phyloP scores from a whole-genome alignment of 2,329 filamentous ascomycete genomes.

The Xylariaceae sp. region DNA sequence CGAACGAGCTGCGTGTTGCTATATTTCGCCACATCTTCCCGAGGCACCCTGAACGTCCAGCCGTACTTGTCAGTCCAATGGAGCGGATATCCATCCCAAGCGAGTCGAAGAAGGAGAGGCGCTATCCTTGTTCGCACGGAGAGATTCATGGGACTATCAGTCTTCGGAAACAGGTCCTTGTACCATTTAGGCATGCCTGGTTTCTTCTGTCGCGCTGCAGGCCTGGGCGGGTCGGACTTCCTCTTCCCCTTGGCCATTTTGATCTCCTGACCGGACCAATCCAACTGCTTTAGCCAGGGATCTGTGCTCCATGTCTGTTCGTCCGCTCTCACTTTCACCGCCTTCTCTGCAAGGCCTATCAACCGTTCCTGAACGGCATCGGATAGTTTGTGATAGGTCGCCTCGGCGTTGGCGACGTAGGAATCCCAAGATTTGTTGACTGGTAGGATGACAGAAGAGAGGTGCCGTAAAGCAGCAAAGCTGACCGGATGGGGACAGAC shows the following conservation, averaged over 20 bases:
- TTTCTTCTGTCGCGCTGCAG: conserved; percentile 79
- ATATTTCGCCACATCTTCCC: conserved; percentile 58
- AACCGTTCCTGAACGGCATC: conserved; percentile 74
- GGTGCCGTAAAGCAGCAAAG: conserved; percentile 85
- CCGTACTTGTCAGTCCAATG: conserved; percentile 91
- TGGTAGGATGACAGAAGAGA: conserved; percentile 89
- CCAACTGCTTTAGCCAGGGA: conserved; percentile 87
- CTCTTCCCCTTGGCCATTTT: conserved; percentile 89
- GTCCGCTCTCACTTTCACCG: conserved; percentile 66
- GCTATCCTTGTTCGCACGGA: conserved; percentile 85
- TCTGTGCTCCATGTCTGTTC: conserved; percentile 67
- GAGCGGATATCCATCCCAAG: conserved; percentile 85
- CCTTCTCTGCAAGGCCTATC: conserved; percentile 67
- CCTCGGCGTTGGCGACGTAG: conserved; percentile 79
- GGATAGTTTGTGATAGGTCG: conserved; percentile 71
- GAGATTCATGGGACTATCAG: conserved; percentile 63
- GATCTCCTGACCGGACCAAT: conserved; percentile 92
- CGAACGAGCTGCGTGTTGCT: conserved; percentile 63
- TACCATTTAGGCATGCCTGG: conserved; percentile 96
- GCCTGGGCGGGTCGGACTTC: conserved; percentile 73
- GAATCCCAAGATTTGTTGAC: conserved; percentile 82
- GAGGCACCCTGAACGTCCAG: conserved; percentile 81
- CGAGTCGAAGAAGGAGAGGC: conserved; percentile 73
- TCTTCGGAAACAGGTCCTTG: conserved; percentile 76
- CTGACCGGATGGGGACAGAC: conserved; percentile 96